Conservation (phyloP, 768 basidiomycete genomes). For the Kwoniella dejecticola region DNA sequence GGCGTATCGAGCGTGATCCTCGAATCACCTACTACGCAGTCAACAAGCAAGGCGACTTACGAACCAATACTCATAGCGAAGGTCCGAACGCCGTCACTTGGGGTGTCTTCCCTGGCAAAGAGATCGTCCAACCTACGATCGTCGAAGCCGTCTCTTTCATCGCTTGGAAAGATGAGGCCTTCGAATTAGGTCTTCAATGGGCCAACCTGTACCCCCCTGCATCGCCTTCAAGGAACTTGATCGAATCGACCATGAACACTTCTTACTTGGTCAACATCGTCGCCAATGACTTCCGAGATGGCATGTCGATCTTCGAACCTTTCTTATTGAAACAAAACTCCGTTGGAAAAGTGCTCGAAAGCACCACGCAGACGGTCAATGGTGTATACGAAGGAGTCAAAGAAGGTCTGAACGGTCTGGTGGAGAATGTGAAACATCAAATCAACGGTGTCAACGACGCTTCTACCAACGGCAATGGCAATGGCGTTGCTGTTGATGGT, state of each 20-base stretch:
- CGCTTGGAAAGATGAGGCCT: conserved; percentile 99
- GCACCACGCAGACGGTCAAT: conserved; percentile 12
- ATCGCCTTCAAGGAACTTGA: conserved; percentile 72
- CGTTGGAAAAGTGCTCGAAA: conserved; percentile 12
- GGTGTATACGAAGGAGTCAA: conserved; percentile 24
- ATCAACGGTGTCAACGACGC: conserved; percentile 12
- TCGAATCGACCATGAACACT: conserved; percentile 75
- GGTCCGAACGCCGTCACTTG: conserved; percentile 98
- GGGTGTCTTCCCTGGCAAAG: conserved; percentile 97
- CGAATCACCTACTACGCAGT: conserved; percentile 96
- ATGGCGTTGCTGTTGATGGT: conserved; percentile 22
- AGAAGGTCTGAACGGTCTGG: conserved; percentile 24
- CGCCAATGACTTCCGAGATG: conserved; percentile 89
- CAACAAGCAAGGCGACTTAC: conserved; percentile 90
- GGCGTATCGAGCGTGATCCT: conserved; percentile 80
- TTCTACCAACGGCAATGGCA: conserved; percentile 20
- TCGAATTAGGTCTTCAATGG: conserved; percentile 89
- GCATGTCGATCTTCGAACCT: conserved; percentile 80
- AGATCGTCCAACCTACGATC: conserved; percentile 92
- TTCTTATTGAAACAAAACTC: conserved; percentile 59
- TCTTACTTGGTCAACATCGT: conserved; percentile 91
- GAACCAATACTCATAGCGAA: conserved; percentile 91
- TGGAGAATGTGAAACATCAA: conserved; percentile 20
- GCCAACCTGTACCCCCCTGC: conserved; percentile 78
- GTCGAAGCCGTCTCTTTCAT: conserved; percentile 97